Evolutionary conservation across 2,329 filamentous ascomycete species (phyloP).

Genomic region (Penicillium sclerotigenum): DNA sequence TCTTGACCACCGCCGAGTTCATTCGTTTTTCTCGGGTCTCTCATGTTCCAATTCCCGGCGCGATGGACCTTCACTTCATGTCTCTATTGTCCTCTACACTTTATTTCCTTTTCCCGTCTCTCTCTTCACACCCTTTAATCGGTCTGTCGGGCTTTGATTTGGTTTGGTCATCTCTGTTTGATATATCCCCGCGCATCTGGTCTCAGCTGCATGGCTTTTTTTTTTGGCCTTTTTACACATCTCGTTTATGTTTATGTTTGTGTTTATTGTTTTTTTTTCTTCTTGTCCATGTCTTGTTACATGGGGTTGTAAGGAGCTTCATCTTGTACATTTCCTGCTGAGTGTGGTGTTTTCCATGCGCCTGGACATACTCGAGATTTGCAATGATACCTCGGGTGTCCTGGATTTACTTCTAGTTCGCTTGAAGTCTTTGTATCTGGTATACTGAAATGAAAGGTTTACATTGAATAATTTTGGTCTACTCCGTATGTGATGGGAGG

Average conservation of each 20-base stretch:
- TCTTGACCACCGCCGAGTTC: slow-evolving; percentile 19
- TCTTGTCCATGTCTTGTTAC: neutral
- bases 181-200: slow-evolving; percentile 24
- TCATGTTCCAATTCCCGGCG: slow-evolving; percentile 20
- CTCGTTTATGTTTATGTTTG: neutral
- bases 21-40: slow-evolving; percentile 18
- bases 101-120: slow-evolving; percentile 8
- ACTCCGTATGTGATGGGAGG: neutral
- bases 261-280: neutral
- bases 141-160: slow-evolving; percentile 4
- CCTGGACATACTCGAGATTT: slow-evolving; percentile 11
- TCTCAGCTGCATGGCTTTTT: slow-evolving; percentile 16
- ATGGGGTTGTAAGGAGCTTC: slow-evolving; percentile 4
- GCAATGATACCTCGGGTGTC: slow-evolving; percentile 7
- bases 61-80: slow-evolving; percentile 27
- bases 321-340: slow-evolving; percentile 20
- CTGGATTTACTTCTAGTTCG: slow-evolving; percentile 1
- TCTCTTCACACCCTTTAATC: slow-evolving; percentile 3
- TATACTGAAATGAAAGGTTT: neutral
- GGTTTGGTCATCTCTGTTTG: slow-evolving; percentile 16
- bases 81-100: slow-evolving; percentile 22
- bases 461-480: neutral
- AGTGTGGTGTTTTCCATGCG: slow-evolving; percentile 8
- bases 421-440: slow-evolving; percentile 1
- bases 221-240: slow-evolving; percentile 5